Evolutionary conservation across 768 basidiomycete genomes (phyloP).

Genomic region (Suillus variegatus): DNA sequence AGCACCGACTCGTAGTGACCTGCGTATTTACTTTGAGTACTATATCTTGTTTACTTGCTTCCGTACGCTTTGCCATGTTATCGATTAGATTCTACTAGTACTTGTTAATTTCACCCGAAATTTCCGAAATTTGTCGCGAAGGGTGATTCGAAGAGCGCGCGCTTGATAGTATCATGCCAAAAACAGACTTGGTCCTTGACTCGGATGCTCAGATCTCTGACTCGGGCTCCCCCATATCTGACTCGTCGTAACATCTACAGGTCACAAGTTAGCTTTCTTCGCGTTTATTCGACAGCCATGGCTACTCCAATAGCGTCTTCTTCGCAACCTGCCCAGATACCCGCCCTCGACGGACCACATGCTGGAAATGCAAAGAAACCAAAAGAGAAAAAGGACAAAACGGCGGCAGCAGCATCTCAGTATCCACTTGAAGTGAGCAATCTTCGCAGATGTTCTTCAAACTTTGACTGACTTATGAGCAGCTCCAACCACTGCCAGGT

Average conservation of each 20-base stretch:
- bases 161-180: conserved; percentile 20
- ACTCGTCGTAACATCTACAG: conserved; percentile 21
- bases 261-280: conserved; percentile 13
- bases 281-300: conserved; percentile 44
- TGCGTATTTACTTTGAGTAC: conserved; percentile 14
- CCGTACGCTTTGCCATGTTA: background rate
- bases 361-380: conserved; percentile 39
- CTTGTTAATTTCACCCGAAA: background rate
- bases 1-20: conserved; percentile 35
- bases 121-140: background rate
- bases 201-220: conserved; percentile 36
- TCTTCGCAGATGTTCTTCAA: background rate
- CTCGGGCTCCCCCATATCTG: conserved; percentile 29
- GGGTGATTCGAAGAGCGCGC: conserved; percentile 6
- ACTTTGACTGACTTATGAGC: background rate
- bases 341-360: conserved; percentile 47
- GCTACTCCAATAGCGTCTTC: conserved; percentile 55
- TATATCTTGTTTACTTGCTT: background rate
- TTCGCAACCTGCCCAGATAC: conserved; percentile 49
- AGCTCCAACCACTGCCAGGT: conserved; percentile 82
- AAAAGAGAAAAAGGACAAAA: conserved; percentile 48
- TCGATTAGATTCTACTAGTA: background rate
- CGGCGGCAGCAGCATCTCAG: conserved; percentile 35
- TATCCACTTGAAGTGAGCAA: conserved; percentile 65
- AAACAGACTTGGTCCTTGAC: conserved; percentile 14